Percentiles rank a stretch among this genome's conserved stretches.
Evolutionary conservation across 176 grass and related monocot genomes (phyloP).

Genomic region (Neostapfia colusana): DNA sequence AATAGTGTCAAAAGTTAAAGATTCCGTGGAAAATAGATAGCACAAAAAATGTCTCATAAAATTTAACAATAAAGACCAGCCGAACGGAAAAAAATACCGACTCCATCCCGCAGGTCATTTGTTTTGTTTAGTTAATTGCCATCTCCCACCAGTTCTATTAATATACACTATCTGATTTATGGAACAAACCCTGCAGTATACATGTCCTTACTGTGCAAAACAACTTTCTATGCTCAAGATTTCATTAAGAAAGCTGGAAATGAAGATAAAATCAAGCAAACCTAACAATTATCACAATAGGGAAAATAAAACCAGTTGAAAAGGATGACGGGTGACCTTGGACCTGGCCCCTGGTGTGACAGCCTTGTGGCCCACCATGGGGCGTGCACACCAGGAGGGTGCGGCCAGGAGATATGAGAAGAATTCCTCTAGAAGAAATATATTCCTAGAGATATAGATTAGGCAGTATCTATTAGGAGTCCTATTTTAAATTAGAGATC

Average conservation of each 20-base stretch:
- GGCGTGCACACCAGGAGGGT: no score
- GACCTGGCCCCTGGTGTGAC: no score
- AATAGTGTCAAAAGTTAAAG: slow-evolving; percentile 20
- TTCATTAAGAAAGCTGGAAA: neutral
- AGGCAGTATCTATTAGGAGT: no score
- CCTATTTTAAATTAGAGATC: no score
- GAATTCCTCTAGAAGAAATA: no score
- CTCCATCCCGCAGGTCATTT: neutral
- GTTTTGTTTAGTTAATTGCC: neutral
- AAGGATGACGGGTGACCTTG: no score
- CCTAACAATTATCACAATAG: neutral
- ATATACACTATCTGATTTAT: neutral
- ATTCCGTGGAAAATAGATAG: neutral
- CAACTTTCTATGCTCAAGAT: neutral
- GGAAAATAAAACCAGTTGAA: neutral
- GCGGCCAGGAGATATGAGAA: no score
- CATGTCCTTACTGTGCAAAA: neutral
- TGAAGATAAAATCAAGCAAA: slow-evolving; percentile 3
- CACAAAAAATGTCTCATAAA: neutral
- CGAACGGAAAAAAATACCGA: neutral
- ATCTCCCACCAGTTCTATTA: slow-evolving; percentile 22
- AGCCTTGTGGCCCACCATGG: no score
- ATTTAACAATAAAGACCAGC: slow-evolving; percentile 17
- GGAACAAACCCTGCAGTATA: slow-evolving; percentile 24
- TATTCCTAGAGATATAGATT: no score